Conservation (phyloP, 2,329 filamentous ascomycete species). For the Metarhizium anisopliae region DNA sequence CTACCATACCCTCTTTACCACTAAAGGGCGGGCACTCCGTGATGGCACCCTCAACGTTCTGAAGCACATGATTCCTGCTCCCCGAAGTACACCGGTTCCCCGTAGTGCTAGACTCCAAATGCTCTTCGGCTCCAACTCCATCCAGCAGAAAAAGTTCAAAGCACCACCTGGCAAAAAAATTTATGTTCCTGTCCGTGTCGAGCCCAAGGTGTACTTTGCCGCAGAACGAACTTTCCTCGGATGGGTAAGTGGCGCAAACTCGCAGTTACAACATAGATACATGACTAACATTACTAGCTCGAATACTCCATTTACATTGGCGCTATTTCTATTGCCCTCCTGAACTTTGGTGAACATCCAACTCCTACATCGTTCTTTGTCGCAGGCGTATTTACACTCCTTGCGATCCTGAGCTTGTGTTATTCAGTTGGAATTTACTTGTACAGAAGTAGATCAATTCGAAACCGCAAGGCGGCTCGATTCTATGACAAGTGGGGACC, state of each 20-base stretch:
- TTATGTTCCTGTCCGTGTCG: constrained; percentile 89
- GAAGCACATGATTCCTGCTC: constrained; percentile 44
- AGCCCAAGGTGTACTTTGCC: constrained; percentile 96
- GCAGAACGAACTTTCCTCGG: constrained; percentile 92
- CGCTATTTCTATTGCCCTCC: constrained; percentile 71
- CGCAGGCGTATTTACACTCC: constrained; percentile 69
- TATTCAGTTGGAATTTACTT: constrained; percentile 82
- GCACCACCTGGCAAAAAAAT: constrained; percentile 83
- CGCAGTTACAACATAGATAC: not conserved
- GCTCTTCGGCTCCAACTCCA: constrained; percentile 46
- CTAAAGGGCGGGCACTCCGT: constrained; percentile 33
- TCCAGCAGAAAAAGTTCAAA: constrained; percentile 53
- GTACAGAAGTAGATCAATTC: constrained; percentile 80
- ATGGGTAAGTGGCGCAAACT: constrained; percentile 53
- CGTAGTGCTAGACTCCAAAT: constrained; percentile 43
- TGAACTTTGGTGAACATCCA: constrained; percentile 65
- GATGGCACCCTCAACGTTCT: constrained; percentile 34
- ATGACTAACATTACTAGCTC: constrained; percentile 41
- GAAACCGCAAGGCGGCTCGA: constrained; percentile 71
- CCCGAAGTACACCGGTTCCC: constrained; percentile 47
- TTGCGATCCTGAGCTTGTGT: constrained; percentile 68
- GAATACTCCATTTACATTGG: constrained; percentile 95
- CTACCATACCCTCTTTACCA: constrained; percentile 48
- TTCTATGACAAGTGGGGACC: constrained; percentile 91
- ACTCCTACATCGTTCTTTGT: constrained; percentile 54